These are phyloP conservation scores for Capsicum baccatum DNA, from an alignment of 257 asterid genomes.

Conservation along the genomic window DNA sequence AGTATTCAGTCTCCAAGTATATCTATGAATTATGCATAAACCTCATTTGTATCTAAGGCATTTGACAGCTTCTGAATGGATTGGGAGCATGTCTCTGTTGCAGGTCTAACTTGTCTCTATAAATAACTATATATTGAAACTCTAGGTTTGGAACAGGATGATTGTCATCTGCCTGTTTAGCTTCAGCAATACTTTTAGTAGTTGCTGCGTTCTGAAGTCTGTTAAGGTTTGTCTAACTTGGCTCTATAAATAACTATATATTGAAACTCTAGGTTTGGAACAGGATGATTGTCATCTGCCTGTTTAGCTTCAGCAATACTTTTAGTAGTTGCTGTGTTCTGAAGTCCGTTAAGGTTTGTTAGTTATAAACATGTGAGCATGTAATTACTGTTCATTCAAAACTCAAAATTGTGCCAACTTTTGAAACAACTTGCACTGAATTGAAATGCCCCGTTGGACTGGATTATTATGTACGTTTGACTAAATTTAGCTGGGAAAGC, in stretches of 20 bases:
- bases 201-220: neutral
- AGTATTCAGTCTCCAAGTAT: too few relatives aligned
- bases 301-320: conserved; percentile 7
- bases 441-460: neutral
- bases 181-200: neutral
- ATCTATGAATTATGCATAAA: too few relatives aligned
- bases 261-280: neutral
- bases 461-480: neutral
- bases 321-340: neutral
- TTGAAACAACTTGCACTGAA: conserved; percentile 10
- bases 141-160: neutral
- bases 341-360: neutral
- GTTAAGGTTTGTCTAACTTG: neutral
- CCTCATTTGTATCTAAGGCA: too few relatives aligned
- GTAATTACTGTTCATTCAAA: conserved; percentile 14
- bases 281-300: neutral
- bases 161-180: neutral
- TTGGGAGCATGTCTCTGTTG: too few relatives aligned
- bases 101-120: neutral
- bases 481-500: neutral
- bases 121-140: neutral
- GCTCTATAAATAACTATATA: neutral
- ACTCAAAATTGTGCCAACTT: neutral
- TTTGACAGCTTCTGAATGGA: too few relatives aligned
- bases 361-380: neutral